A percentile compares a stretch with the other conserved stretches of the same genome.
phyloP scores from a whole-genome alignment of 2,329 filamentous ascomycete genomes.

The Colletotrichum siamense region DNA sequence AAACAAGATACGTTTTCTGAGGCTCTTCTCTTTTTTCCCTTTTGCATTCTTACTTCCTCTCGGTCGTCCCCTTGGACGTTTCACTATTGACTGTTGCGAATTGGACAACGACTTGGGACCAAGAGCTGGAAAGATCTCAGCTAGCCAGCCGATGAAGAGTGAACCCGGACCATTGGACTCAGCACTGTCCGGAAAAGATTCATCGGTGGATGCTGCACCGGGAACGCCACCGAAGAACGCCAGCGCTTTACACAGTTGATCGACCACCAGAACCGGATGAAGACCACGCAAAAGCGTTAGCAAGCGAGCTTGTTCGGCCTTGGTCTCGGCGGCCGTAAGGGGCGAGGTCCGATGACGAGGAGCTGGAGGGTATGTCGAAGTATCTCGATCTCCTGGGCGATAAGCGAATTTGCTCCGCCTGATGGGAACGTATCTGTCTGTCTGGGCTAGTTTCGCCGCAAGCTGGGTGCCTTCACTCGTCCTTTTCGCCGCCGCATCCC shows the following conservation, averaged over 20 bases:
- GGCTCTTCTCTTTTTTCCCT: conserved; percentile 40
- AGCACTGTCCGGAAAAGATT: conserved; percentile 60
- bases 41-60: conserved; percentile 57
- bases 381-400: not conserved
- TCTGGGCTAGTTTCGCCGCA: conserved; percentile 61
- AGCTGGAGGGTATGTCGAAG: conserved; percentile 21
- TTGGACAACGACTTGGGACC: conserved; percentile 24
- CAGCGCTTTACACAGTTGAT: conserved; percentile 67
- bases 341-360: conserved; percentile 20
- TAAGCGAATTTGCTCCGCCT: conserved; percentile 45
- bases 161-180: conserved; percentile 62
- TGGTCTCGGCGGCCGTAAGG: conserved; percentile 54
- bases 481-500: conserved; percentile 62
- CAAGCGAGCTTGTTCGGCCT: conserved; percentile 64
- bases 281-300: conserved; percentile 62
- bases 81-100: conserved; percentile 5
- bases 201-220: conserved; percentile 55
- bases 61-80: conserved; percentile 44
- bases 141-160: conserved; percentile 65
- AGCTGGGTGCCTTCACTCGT: conserved; percentile 66
- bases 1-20: not conserved
- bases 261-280: conserved; percentile 61
- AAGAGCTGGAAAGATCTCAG: conserved; percentile 65
- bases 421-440: conserved; percentile 58
- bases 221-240: conserved; percentile 69